These are phyloP conservation scores for Aspergillus diversus DNA, from an alignment of 495 filamentous ascomycete genomes.

Conservation along the genomic window DNA sequence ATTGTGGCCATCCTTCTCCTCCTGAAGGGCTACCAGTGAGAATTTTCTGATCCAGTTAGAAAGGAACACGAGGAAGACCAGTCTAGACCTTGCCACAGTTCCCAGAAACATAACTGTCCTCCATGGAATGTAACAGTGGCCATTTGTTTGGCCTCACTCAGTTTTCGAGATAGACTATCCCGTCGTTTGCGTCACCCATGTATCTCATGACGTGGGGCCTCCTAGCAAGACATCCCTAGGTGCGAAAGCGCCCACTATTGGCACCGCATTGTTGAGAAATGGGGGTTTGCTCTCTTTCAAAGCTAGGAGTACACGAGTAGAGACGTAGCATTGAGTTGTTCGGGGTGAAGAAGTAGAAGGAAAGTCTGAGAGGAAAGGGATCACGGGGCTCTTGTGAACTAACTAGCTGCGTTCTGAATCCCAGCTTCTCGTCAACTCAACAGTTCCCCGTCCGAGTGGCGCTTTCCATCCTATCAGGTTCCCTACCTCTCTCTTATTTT, in stretches of 20 bases:
- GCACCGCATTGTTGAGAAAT: background rate
- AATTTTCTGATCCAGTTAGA: slow-evolving; percentile 10
- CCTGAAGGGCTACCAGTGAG: background rate
- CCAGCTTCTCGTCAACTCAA: slow-evolving; percentile 16
- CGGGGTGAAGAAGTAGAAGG: background rate
- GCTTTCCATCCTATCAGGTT: slow-evolving; percentile 19
- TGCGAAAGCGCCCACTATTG: background rate
- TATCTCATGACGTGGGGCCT: slow-evolving; percentile 49
- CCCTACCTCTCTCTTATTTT: background rate
- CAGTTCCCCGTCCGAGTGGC: slow-evolving; percentile 15
- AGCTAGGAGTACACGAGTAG: background rate
- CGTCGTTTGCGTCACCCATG: slow-evolving; percentile 47
- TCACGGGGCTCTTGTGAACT: slow-evolving; percentile 20
- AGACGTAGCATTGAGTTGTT: background rate
- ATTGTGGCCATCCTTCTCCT: background rate
- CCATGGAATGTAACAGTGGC: slow-evolving; percentile 1
- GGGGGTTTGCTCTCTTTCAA: background rate
- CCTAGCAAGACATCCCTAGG: background rate
- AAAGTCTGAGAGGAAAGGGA: slow-evolving; percentile 3
- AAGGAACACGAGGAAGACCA: slow-evolving; percentile 11
- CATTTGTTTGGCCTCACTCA: background rate
- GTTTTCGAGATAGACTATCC: slow-evolving; percentile 22
- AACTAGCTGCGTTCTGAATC: background rate
- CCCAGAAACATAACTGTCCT: background rate
- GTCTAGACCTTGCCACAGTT: slow-evolving; percentile 17